These are phyloP conservation scores for Pseudocercospora fuligena DNA, from an alignment of 2,329 filamentous ascomycete species.

Conservation along the genomic window DNA sequence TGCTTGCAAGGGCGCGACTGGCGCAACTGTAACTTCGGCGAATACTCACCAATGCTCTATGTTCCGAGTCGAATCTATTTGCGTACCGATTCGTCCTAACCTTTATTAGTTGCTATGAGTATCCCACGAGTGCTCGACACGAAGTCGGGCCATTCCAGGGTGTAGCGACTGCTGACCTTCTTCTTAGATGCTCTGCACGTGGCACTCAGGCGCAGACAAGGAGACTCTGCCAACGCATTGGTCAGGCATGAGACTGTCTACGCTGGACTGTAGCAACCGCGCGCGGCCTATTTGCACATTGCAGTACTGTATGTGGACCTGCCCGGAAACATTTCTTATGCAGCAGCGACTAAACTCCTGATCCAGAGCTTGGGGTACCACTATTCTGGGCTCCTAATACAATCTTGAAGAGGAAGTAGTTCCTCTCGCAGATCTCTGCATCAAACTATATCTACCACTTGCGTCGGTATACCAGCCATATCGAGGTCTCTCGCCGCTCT, in stretches of 20 bases:
- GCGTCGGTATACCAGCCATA: neutral
- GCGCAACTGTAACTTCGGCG: slow-evolving; percentile 2
- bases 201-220: neutral
- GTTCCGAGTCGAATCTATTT: slow-evolving; percentile 4
- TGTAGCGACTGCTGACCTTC: neutral
- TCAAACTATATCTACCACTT: neutral
- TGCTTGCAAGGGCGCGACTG: neutral
- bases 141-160: slow-evolving; percentile 4
- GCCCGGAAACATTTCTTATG: neutral
- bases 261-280: neutral
- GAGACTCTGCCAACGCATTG: neutral
- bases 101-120: neutral
- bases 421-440: slow-evolving; percentile 6
- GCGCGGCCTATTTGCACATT: neutral
- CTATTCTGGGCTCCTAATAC: neutral
- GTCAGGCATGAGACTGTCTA: neutral
- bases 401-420: neutral
- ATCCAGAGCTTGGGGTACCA: neutral
- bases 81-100: neutral
- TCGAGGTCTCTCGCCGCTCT: neutral
- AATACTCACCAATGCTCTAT: neutral
- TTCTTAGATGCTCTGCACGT: neutral
- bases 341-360: neutral
- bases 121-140: neutral
- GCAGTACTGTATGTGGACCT: neutral